Conservation (phyloP, 495 filamentous ascomycete species). For the Daldinia grandis region DNA sequence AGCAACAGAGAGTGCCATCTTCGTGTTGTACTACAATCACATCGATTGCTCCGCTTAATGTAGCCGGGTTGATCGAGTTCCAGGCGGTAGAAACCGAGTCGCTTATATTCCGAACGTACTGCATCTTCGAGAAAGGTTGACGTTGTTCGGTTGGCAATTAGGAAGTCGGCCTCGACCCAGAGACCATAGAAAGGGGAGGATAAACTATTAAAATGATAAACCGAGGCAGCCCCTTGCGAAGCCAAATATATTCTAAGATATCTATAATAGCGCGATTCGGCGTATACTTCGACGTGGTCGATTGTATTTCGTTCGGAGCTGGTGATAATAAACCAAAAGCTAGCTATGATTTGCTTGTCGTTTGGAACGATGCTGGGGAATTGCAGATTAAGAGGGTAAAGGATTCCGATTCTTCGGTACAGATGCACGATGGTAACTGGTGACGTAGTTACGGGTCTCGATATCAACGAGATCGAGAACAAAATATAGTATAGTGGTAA, state of each 20-base stretch:
- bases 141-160: neutral
- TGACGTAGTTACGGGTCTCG: constrained; percentile 39
- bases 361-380: constrained; percentile 11
- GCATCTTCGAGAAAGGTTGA: constrained; percentile 64
- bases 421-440: constrained; percentile 31
- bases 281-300: constrained; percentile 6
- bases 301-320: neutral
- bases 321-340: neutral
- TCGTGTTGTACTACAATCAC: constrained; percentile 98
- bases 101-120: constrained; percentile 96
- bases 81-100: constrained; percentile 97
- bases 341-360: neutral
- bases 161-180: constrained; percentile 15
- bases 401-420: constrained; percentile 25
- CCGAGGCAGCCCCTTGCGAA: constrained; percentile 3
- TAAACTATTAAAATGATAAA: constrained; percentile 6
- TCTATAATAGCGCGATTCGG: neutral
- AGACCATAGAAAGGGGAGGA: constrained; percentile 18
- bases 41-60: constrained; percentile 96
- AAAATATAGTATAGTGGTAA: constrained; percentile 6
- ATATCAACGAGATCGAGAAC: constrained; percentile 15
- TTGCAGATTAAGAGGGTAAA: constrained; percentile 9
- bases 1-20: constrained; percentile 87
- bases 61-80: constrained; percentile 99
- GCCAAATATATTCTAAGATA: neutral